phyloP scores from a whole-genome alignment of 148 eudicot species.

The Rhododendron griersonianum region DNA sequence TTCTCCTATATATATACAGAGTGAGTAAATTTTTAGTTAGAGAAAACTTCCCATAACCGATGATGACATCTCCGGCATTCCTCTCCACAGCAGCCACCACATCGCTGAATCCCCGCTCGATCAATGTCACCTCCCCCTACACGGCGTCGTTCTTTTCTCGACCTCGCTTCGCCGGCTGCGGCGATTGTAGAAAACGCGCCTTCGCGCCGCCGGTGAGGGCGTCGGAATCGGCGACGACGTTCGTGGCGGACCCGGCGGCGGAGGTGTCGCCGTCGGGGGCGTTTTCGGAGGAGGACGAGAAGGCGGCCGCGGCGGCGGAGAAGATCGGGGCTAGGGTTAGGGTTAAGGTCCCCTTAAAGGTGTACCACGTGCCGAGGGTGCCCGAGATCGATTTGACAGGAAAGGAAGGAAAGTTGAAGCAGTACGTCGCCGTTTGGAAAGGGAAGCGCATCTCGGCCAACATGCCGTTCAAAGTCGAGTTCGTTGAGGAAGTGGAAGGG shows the following conservation, averaged over 20 bases:
- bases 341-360: conserved; percentile 55
- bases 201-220: neutral
- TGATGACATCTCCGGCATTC: conserved; percentile 6
- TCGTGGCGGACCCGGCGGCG: conserved; percentile 10
- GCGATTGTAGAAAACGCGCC: neutral
- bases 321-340: conserved; percentile 62
- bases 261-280: neutral
- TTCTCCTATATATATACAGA: neutral
- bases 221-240: conserved; percentile 10
- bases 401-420: conserved; percentile 49
- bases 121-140: neutral
- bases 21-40: neutral
- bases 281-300: conserved; percentile 25
- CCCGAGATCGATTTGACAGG: conserved; percentile 54
- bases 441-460: conserved; percentile 73
- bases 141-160: neutral
- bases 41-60: neutral
- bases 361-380: conserved; percentile 55
- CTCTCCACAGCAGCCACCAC: neutral
- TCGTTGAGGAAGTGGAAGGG: conserved; percentile 25
- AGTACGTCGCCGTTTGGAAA: conserved; percentile 58
- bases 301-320: conserved; percentile 18
- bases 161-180: neutral
- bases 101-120: neutral
- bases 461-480: conserved; percentile 60